Conservation (phyloP, 2,329 filamentous ascomycete genomes). For the Penicillium sp. region DNA sequence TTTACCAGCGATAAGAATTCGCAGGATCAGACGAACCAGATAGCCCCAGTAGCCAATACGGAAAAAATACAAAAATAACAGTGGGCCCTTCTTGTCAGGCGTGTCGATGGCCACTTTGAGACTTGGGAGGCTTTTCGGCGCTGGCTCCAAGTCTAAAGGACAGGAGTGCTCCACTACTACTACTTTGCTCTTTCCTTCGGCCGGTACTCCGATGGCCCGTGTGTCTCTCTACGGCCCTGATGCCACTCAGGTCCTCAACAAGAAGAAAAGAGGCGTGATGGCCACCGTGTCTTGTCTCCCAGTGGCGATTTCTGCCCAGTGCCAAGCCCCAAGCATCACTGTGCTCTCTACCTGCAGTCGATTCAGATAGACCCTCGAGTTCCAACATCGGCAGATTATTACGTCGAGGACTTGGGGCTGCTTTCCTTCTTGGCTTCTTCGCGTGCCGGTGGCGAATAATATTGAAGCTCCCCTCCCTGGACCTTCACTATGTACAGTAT, state of each 20-base stretch:
- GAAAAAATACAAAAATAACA: conserved; percentile 8
- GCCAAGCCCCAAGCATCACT: background rate
- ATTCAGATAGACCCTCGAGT: background rate
- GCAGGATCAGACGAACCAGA: too few species aligned
- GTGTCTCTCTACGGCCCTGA: background rate
- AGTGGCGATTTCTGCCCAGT: conserved; percentile 10
- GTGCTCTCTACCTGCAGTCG: background rate
- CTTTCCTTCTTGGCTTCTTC: background rate
- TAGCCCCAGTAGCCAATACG: background rate
- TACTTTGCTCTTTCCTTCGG: conserved; percentile 14
- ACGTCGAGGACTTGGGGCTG: conserved; percentile 17
- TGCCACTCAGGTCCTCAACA: background rate
- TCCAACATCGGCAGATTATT: conserved; percentile 10
- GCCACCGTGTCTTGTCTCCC: background rate
- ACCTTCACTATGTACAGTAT: too few species aligned
- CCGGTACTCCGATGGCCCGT: conserved; percentile 20
- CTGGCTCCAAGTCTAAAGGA: too few species aligned
- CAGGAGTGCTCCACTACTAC: conserved; percentile 7
- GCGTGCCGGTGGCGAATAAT: conserved; percentile 1
- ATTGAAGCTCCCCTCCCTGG: background rate
- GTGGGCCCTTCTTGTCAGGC: conserved; percentile 3
- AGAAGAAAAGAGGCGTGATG: background rate
- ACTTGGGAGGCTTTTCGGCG: background rate
- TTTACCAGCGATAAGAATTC: background rate
- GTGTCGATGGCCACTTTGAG: background rate